Conservation (phyloP, 1,139 yeast species). For the Candida gigantensis region DNA sequence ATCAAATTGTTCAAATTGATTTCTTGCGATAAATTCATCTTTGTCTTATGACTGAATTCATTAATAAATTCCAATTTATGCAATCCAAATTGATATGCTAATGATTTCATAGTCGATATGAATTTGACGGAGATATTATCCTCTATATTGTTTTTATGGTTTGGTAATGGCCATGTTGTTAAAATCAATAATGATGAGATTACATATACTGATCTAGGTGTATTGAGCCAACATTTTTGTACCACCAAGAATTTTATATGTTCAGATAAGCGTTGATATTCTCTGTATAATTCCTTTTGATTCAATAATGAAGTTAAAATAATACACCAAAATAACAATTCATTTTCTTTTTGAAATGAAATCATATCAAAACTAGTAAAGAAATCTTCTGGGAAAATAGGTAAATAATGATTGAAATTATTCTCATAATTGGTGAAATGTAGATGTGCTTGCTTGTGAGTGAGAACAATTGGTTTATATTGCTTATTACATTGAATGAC, state of each 20-base stretch:
- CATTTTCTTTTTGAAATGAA: constrained; percentile 31
- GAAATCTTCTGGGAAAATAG: constrained; percentile 44
- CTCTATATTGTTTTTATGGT: constrained; percentile 28
- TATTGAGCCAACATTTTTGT: constrained; percentile 45
- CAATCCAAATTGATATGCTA: constrained; percentile 46
- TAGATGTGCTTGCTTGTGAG: constrained; percentile 29
- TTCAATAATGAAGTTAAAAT: constrained; percentile 35
- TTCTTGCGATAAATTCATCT: constrained; percentile 35
- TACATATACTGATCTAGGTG: constrained; percentile 47
- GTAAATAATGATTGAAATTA: constrained; percentile 38
- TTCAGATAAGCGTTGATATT: constrained; percentile 28
- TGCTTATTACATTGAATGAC: constrained; percentile 11
- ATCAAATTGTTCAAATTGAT: constrained; percentile 36
- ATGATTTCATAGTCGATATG: constrained; percentile 41
- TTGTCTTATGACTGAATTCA: constrained; percentile 48
- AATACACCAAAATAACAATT: constrained; percentile 45
- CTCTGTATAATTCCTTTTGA: constrained; percentile 7
- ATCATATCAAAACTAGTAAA: constrained; percentile 27
- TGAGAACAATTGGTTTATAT: constrained; percentile 24
- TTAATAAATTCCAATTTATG: constrained; percentile 45
- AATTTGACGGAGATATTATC: constrained; percentile 42
- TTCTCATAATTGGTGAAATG: constrained; percentile 33
- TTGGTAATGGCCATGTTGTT: constrained; percentile 52
- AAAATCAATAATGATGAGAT: constrained; percentile 41
- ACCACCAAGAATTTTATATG: constrained; percentile 45